phyloP scores from a whole-genome alignment of 1,284 basidiomycete species.

The Marasmius tenuissimus region DNA sequence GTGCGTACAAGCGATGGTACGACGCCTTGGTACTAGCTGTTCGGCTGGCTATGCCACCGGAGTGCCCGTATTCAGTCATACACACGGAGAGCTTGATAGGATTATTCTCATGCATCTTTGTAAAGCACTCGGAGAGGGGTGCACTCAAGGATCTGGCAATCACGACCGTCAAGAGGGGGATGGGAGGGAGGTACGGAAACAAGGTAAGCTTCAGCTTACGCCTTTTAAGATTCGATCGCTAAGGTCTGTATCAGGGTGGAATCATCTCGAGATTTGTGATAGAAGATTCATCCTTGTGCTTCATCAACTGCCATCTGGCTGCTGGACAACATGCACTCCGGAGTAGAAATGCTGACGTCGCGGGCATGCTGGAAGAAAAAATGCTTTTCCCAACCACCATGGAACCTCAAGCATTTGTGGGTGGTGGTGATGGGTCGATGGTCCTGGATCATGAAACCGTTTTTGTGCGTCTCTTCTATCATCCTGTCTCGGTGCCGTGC shows the following conservation, averaged over 20 bases:
- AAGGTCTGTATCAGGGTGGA: slow-evolving; percentile 61
- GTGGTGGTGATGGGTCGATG: slow-evolving; percentile 93
- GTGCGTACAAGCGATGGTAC: slow-evolving; percentile 86
- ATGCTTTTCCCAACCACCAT: slow-evolving; percentile 57
- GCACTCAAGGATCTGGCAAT: slow-evolving; percentile 73
- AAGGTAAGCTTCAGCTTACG: slow-evolving; percentile 58
- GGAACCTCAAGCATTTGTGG: slow-evolving; percentile 47
- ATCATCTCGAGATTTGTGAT: slow-evolving; percentile 89
- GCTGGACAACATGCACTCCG: slow-evolving; percentile 87
- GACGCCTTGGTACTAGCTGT: slow-evolving; percentile 80
- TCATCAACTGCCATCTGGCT: slow-evolving; percentile 95
- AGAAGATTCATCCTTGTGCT: slow-evolving; percentile 90
- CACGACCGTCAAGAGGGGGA: slow-evolving; percentile 85
- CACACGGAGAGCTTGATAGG: slow-evolving; percentile 91
- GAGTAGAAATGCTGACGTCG: slow-evolving; percentile 84
- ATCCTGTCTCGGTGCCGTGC: background rate
- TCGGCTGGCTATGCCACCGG: slow-evolving; percentile 63
- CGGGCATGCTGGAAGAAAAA: slow-evolving; percentile 83
- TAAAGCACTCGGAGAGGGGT: slow-evolving; percentile 63
- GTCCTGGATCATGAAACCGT: slow-evolving; percentile 94
- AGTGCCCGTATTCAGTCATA: slow-evolving; percentile 74
- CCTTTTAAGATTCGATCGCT: background rate
- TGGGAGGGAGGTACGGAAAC: slow-evolving; percentile 93
- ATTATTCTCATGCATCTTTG: slow-evolving; percentile 86
- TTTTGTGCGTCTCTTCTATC: slow-evolving; percentile 60